A percentile compares a stretch with the other conserved stretches of the same genome.
These are phyloP conservation scores for Rhynchospora breviuscula DNA, from an alignment of 176 grass and related monocot species.

Conservation along the genomic window DNA sequence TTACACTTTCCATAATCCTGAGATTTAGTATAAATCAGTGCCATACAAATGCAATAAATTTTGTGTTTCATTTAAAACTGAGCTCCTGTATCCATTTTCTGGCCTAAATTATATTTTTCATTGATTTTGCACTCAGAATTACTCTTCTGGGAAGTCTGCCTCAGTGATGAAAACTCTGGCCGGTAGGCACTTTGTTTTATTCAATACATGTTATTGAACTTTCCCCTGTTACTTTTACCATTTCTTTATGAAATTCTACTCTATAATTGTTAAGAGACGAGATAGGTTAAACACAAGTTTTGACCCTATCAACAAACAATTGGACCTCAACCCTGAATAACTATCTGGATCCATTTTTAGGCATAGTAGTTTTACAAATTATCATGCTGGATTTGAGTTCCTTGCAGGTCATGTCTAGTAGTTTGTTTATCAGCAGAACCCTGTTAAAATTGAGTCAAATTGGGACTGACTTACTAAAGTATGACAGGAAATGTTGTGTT, in stretches of 20 bases:
- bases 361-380: neutral
- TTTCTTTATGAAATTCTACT: neutral
- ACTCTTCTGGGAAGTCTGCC: constrained; percentile 91
- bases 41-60: neutral
- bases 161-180: constrained; percentile 94
- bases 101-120: neutral
- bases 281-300: neutral
- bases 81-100: constrained; percentile 3
- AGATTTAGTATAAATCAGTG: neutral
- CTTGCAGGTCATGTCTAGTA: neutral
- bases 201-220: constrained; percentile 11
- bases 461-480: neutral
- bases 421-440: neutral
- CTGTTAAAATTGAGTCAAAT: neutral
- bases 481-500: neutral
- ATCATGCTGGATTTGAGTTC: neutral
- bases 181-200: constrained; percentile 42
- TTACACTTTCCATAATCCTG: constrained; percentile 41
- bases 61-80: neutral
- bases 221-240: neutral
- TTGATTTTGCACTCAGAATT: constrained; percentile 55
- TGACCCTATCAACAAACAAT: neutral
- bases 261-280: neutral
- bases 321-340: neutral
- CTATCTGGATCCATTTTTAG: neutral